Evolutionary conservation across 495 filamentous ascomycete species (phyloP).

Genomic region (Chaetomium cochliodes): DNA sequence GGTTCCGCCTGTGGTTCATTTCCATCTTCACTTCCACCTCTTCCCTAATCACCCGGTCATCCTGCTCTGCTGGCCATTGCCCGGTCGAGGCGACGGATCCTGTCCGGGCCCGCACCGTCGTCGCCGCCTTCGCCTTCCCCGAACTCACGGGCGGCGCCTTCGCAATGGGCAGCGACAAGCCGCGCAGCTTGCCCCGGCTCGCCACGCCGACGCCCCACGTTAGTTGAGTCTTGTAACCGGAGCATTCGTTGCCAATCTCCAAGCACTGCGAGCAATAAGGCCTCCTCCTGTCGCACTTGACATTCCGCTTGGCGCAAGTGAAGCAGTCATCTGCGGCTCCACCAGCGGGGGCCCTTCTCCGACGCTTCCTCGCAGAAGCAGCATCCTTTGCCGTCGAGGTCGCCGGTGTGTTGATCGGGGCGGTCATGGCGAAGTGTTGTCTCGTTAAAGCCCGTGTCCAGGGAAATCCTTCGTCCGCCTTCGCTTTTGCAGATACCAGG

Average conservation of each 20-base stretch:
- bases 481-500: slow-evolving; percentile 2
- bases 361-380: slow-evolving; percentile 66
- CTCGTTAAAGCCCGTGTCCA: not conserved
- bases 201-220: slow-evolving; percentile 98
- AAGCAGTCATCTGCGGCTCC: slow-evolving; percentile 96
- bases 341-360: slow-evolving; percentile 81
- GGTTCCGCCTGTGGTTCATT: slow-evolving; percentile 25
- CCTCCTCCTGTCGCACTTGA: slow-evolving; percentile 85
- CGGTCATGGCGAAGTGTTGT: slow-evolving; percentile 41
- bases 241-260: slow-evolving; percentile 87
- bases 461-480: not conserved
- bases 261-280: slow-evolving; percentile 96
- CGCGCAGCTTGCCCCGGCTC: slow-evolving; percentile 91
- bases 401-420: slow-evolving; percentile 43
- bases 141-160: slow-evolving; percentile 61
- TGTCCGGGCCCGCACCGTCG: slow-evolving; percentile 40
- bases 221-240: slow-evolving; percentile 94
- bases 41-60: slow-evolving; percentile 21
- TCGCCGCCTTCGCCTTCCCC: slow-evolving; percentile 44
- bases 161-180: slow-evolving; percentile 79
- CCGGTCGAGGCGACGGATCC: slow-evolving; percentile 37
- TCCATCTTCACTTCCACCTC: slow-evolving; percentile 33
- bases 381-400: slow-evolving; percentile 43
- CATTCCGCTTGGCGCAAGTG: slow-evolving; percentile 77
- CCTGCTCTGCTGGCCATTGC: slow-evolving; percentile 42